Percentiles rank a stretch among this genome's conserved stretches.
phyloP scores from a whole-genome alignment of 768 basidiomycete genomes.

The Rhodotorula taiwanensis region DNA sequence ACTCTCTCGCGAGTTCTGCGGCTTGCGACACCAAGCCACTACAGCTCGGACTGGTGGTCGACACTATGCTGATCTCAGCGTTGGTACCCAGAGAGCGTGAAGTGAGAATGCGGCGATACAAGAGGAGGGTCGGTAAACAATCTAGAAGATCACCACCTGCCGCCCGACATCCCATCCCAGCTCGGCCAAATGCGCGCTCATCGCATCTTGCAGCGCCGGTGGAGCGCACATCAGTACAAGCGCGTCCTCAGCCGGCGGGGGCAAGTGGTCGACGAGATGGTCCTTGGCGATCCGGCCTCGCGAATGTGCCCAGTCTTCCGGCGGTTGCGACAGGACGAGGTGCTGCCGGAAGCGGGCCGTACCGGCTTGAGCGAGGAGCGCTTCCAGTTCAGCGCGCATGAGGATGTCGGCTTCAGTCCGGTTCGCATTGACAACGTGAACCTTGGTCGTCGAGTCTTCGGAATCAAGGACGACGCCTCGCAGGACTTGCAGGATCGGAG shows the following conservation, averaged over 20 bases:
- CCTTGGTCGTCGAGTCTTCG: conserved; percentile 45
- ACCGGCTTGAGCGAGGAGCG: conserved; percentile 38
- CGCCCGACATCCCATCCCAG: conserved; percentile 47
- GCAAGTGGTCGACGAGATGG: conserved; percentile 49
- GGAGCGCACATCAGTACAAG: conserved; percentile 55
- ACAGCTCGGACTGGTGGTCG: no score
- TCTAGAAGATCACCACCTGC: conserved; percentile 47
- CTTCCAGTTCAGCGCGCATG: conserved; percentile 52
- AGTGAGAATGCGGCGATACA: no score
- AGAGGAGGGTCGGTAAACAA: no score
- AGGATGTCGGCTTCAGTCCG: conserved; percentile 53
- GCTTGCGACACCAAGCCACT: no score
- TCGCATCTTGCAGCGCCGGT: conserved; percentile 40
- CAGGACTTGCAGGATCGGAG: conserved; percentile 57
- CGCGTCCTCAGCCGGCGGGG: conserved; percentile 46
- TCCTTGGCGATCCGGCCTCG: conserved; percentile 48
- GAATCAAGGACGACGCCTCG: conserved; percentile 50
- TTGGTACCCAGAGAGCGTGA: no score
- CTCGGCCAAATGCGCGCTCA: conserved; percentile 42
- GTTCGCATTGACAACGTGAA: conserved; percentile 54
- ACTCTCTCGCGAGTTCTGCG: no score
- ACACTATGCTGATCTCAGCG: no score
- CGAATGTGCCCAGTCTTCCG: conserved; percentile 48
- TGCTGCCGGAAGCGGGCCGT: conserved; percentile 47
- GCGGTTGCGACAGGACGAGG: conserved; percentile 49